Base-by-base conservation (phyloP, 1,139 yeast genomes). In the Scheffersomyces titani region DNA sequence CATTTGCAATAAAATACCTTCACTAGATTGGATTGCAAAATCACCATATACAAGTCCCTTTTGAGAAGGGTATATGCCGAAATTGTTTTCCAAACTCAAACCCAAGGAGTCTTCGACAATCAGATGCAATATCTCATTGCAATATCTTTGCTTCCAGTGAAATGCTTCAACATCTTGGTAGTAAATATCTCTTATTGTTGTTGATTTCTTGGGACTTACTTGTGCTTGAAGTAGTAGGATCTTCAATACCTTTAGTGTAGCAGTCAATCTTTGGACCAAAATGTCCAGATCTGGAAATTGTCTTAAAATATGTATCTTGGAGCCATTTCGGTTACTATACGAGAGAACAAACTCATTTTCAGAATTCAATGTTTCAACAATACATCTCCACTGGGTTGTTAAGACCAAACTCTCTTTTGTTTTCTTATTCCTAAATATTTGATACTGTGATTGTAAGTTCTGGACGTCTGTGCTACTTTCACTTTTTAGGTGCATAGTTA, bases 121-220 rank as follows among this genome's bases (percentile, higher is more conserved):
- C 7, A 63, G 54, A 5, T 75, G 78, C 1, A 89, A 62, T 1
- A 78, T 64, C 0, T 64, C 55, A 56, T 84, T 83, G 1, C 87
- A 85, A 5, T 61, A 67, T 0, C 61, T 19, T 65, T 89, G 94
- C 1, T 66, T 66, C 21, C 57, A 57, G 45, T 70, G 66, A 67
- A 87, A 90, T 6, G 88, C 65, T 6, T 70, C 74, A 0, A 87
- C 90, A 65, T 89, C 89, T 57, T 80, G 81, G 67, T 90, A 90
- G 70, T 77, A 90, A 0, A 90, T 60, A 63, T 89, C 93, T 59
- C 96, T 72, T 57, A 80, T 78, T 0, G 93, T 87, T 0, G 82
- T 76, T 1, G 63, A 59, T 16, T 64, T 64, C 2, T 57, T 30
- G 2, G 40, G 11, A 30, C 13, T 30, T 30, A 16, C 9, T 30